Conservation (phyloP, 2,329 filamentous ascomycete species). For the Emergomyces orientalis region DNA sequence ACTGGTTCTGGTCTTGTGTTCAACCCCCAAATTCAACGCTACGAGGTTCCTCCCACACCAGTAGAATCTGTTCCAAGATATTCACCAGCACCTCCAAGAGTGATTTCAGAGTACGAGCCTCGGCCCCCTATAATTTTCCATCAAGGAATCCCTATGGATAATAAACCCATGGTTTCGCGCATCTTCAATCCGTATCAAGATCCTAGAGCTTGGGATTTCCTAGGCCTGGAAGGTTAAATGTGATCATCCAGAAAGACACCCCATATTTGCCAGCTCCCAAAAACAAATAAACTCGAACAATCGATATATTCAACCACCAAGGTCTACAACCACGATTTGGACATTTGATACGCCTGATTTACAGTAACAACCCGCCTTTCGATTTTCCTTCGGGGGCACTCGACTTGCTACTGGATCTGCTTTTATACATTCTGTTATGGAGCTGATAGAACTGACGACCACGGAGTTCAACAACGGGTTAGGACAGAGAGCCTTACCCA, state of each 20-base stretch:
- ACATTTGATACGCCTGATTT: not conserved
- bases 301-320: not conserved
- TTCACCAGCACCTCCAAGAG: constrained; percentile 4
- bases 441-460: not conserved
- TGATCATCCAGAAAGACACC: not conserved
- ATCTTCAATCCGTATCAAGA: constrained; percentile 13
- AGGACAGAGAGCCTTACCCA: not conserved
- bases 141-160: constrained; percentile 10
- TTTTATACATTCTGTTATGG: not conserved
- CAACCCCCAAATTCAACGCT: constrained; percentile 12
- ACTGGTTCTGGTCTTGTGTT: constrained; percentile 11
- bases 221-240: constrained; percentile 9
- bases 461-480: not conserved
- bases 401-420: no score
- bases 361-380: not conserved
- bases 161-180: constrained; percentile 12
- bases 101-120: constrained; percentile 8
- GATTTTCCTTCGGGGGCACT: not conserved
- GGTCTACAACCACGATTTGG: not conserved
- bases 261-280: not conserved
- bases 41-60: constrained; percentile 9
- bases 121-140: constrained; percentile 9
- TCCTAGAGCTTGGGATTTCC: constrained; percentile 12
- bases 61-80: constrained; percentile 10
- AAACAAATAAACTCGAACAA: not conserved